Evolutionary conservation across 2,329 filamentous ascomycete genomes (phyloP).

Genomic region (Fusarium pininemorale): DNA sequence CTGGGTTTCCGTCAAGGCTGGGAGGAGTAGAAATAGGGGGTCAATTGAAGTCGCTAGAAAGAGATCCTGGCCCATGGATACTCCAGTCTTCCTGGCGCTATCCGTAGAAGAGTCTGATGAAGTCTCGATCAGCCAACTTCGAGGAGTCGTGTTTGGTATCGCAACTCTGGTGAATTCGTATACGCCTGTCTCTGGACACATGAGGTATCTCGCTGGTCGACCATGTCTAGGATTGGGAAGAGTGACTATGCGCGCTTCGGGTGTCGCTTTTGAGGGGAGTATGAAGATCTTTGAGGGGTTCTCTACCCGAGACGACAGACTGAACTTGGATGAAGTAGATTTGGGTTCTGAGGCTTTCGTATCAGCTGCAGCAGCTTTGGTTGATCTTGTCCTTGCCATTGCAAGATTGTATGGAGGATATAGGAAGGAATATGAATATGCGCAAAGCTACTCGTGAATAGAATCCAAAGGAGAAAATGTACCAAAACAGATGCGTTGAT

Average conservation of each 20-base stretch:
- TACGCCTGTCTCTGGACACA: constrained; percentile 69
- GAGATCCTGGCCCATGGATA: constrained; percentile 76
- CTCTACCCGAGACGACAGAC: constrained; percentile 50
- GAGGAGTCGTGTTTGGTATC: constrained; percentile 61
- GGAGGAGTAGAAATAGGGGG: constrained; percentile 82
- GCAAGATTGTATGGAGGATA: background rate
- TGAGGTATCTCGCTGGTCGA: constrained; percentile 66
- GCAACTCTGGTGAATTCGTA: constrained; percentile 71
- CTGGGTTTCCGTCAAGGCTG: constrained; percentile 66
- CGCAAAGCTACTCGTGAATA: background rate
- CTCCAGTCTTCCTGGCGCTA: constrained; percentile 34
- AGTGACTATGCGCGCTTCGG: constrained; percentile 66
- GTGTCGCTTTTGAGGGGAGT: constrained; percentile 63
- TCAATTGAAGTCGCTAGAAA: constrained; percentile 87
- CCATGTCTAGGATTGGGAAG: constrained; percentile 67
- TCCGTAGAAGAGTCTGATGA: constrained; percentile 11
- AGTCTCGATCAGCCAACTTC: constrained; percentile 69
- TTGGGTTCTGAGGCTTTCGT: constrained; percentile 43
- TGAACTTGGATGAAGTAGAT: constrained; percentile 51
- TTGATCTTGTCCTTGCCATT: constrained; percentile 63
- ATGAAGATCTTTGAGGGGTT: constrained; percentile 67
- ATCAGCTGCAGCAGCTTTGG: constrained; percentile 46
- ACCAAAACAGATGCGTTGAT: background rate
- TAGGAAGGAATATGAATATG: background rate
- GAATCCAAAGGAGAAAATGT: background rate